Percentiles rank a stretch among this genome's conserved stretches.
phyloP scores from a whole-genome alignment of 2,329 filamentous ascomycete genomes.

The Verticillium isaacii region DNA sequence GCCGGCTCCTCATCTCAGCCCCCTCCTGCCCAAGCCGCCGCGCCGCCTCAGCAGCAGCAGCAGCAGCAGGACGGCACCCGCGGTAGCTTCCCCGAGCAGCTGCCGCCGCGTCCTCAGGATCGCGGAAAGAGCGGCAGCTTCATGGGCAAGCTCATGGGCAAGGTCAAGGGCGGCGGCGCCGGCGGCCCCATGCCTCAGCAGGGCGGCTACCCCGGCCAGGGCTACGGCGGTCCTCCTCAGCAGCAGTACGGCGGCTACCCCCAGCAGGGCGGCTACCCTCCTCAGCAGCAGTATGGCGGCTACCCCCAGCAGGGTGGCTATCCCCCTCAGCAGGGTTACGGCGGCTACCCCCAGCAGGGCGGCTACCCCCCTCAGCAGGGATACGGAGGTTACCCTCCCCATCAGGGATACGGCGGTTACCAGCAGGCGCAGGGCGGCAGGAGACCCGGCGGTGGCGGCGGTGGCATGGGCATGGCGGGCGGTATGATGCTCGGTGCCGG shows the following conservation, averaged over 20 bases:
- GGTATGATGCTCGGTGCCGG: constrained; percentile 75
- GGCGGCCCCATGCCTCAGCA: constrained; percentile 19
- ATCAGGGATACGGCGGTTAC: constrained; percentile 23
- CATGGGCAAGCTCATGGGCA: constrained; percentile 48
- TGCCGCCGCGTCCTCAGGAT: constrained; percentile 32
- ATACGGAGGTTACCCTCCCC: constrained; percentile 18
- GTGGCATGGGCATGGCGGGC: constrained; percentile 56
- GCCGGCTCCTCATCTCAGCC: constrained; percentile 24
- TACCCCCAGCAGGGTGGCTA: constrained; percentile 22
- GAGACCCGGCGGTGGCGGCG: constrained; percentile 25
- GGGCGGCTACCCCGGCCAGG: neutral
- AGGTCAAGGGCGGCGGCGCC: constrained; percentile 34
- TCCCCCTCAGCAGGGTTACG: constrained; percentile 10
- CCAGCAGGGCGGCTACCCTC: constrained; percentile 17
- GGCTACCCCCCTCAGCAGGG: constrained; percentile 6
- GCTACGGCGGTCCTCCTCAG: neutral
- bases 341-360: constrained; percentile 21
- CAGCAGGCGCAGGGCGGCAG: constrained; percentile 39
- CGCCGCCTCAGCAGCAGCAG: constrained; percentile 24
- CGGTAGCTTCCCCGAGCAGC: constrained; percentile 27
- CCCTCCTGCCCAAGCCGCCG: constrained; percentile 21
- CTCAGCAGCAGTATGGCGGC: constrained; percentile 15
- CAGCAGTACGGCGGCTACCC: constrained; percentile 23
- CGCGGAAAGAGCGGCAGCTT: constrained; percentile 39
- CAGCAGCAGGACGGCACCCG: constrained; percentile 22